Percentiles rank a stretch among this genome's conserved stretches.
These are phyloP conservation scores for Emmonsiellopsis sp. DNA, from an alignment of 2,329 filamentous ascomycete genomes.

Conservation along the genomic window DNA sequence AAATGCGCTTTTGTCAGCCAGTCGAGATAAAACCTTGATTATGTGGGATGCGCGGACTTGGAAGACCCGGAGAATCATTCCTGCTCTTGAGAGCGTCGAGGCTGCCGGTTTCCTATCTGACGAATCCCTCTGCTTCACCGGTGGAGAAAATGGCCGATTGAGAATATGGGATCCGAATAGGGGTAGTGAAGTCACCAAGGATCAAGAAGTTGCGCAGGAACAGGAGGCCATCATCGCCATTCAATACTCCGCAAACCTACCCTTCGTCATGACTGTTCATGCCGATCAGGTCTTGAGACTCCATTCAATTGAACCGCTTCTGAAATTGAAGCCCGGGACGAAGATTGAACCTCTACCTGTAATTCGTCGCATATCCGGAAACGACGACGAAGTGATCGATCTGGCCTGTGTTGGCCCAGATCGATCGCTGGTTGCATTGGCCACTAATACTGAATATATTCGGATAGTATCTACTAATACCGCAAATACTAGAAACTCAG, in stretches of 20 bases:
- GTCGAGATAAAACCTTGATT: conserved; percentile 88
- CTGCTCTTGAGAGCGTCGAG: conserved; percentile 78
- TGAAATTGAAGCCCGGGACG: conserved; percentile 28
- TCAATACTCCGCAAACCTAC: conserved; percentile 55
- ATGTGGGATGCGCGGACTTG: conserved; percentile 83
- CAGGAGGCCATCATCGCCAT: conserved; percentile 63
- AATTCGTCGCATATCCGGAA: conserved; percentile 79
- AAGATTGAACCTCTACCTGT: conserved; percentile 50
- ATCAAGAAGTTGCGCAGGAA: conserved; percentile 55
- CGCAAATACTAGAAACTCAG: conserved; percentile 15
- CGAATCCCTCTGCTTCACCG: conserved; percentile 68
- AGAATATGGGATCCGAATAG: conserved; percentile 74
- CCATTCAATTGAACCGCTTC: conserved; percentile 46
- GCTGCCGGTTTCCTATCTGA: conserved; percentile 67
- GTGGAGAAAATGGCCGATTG: conserved; percentile 72
- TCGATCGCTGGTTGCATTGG: conserved; percentile 73
- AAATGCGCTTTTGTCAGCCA: conserved; percentile 69
- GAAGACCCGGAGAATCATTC: conserved; percentile 72
- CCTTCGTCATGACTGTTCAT: conserved; percentile 72
- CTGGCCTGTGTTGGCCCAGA: conserved; percentile 76
- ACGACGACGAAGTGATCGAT: conserved; percentile 96
- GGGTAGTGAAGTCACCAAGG: conserved; percentile 68
- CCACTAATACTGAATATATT: conserved; percentile 91
- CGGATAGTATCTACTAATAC: conserved; percentile 60
- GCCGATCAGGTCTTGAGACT: conserved; percentile 81